Evolutionary conservation across 2,329 filamentous ascomycete species (phyloP).

Genomic region (Pseudonectria buxi): DNA sequence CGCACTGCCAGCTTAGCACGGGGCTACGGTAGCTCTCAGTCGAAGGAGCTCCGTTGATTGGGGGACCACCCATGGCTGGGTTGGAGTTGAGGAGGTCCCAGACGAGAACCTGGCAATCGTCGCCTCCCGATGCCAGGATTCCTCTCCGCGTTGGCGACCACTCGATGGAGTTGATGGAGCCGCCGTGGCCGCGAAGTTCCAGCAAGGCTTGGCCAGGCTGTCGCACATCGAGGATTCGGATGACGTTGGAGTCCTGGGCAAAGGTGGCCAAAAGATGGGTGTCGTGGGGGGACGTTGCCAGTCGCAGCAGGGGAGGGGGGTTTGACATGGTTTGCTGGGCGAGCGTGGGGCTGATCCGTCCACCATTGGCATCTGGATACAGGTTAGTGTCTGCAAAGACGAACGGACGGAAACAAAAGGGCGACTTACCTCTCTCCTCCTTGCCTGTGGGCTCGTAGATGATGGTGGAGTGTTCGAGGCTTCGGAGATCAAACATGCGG

Average conservation of each 20-base stretch:
- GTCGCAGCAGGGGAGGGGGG: constrained; percentile 68
- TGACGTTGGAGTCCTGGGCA: constrained; percentile 83
- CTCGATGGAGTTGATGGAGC: constrained; percentile 85
- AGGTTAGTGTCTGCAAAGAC: constrained; percentile 12
- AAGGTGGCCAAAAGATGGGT: constrained; percentile 96
- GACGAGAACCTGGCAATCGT: constrained; percentile 84
- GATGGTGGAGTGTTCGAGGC: constrained; percentile 95
- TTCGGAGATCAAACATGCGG: constrained; percentile 95
- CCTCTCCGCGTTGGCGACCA: constrained; percentile 88
- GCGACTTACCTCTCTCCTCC: constrained; percentile 57
- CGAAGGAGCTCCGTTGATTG: constrained; percentile 43
- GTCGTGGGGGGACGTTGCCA: constrained; percentile 91
- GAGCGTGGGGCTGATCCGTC: constrained; percentile 65
- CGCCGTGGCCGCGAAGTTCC: constrained; percentile 82
- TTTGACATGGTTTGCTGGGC: constrained; percentile 71
- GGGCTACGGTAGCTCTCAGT: constrained; percentile 58
- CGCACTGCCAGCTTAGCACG: constrained; percentile 73
- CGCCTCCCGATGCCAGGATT: constrained; percentile 81
- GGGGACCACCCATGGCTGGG: constrained; percentile 34
- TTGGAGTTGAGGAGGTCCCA: constrained; percentile 79
- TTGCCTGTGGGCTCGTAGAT: constrained; percentile 97
- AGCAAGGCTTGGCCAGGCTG: constrained; percentile 93
- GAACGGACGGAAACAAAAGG: not conserved
- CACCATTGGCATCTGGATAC: constrained; percentile 45
- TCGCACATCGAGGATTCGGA: constrained; percentile 91